phyloP scores from a whole-genome alignment of 2,329 filamentous ascomycete species.

The Helotiales sp. region DNA sequence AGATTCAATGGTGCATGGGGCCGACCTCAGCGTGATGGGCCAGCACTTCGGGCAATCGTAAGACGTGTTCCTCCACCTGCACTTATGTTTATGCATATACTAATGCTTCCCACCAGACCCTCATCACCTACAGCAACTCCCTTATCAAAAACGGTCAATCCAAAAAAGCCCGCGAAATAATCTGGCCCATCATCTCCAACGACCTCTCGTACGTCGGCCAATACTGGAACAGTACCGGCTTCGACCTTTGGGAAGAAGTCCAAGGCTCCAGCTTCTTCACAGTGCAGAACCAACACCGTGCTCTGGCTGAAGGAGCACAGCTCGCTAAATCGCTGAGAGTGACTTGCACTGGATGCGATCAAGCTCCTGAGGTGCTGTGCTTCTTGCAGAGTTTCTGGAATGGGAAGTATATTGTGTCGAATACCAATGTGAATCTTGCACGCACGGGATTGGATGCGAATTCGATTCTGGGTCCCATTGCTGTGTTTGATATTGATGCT shows the following conservation, averaged over 20 bases:
- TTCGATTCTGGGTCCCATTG: slow-evolving; percentile 67
- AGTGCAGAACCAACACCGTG: slow-evolving; percentile 64
- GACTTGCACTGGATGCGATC: slow-evolving; percentile 63
- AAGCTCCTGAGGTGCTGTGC: slow-evolving; percentile 73
- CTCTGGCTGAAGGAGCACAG: slow-evolving; percentile 66
- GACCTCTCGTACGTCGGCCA: slow-evolving; percentile 76
- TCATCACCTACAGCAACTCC: slow-evolving; percentile 77
- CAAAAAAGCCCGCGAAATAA: slow-evolving; percentile 51
- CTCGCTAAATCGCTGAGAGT: slow-evolving; percentile 68
- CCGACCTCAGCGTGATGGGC: slow-evolving; percentile 79
- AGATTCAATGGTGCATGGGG: slow-evolving; percentile 63
- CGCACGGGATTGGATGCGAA: slow-evolving; percentile 75
- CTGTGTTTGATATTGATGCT: slow-evolving; percentile 71
- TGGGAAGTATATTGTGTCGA: slow-evolving; percentile 68
- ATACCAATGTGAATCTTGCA: slow-evolving; percentile 66
- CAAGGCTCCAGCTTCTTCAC: slow-evolving; percentile 83
- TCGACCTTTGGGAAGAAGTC: slow-evolving; percentile 85
- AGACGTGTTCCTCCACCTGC: not conserved
- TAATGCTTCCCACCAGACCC: too few relatives aligned
- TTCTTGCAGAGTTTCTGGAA: slow-evolving; percentile 78
- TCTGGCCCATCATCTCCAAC: slow-evolving; percentile 77
- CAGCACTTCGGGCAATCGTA: slow-evolving; percentile 72
- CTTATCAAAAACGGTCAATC: slow-evolving; percentile 64
- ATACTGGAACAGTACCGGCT: slow-evolving; percentile 69
- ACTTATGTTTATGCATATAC: not conserved